Percentiles rank a stretch among this genome's conserved stretches.
Conservation (phyloP, 352 stramenopile species). For the Globisporangium yorkense region DNA sequence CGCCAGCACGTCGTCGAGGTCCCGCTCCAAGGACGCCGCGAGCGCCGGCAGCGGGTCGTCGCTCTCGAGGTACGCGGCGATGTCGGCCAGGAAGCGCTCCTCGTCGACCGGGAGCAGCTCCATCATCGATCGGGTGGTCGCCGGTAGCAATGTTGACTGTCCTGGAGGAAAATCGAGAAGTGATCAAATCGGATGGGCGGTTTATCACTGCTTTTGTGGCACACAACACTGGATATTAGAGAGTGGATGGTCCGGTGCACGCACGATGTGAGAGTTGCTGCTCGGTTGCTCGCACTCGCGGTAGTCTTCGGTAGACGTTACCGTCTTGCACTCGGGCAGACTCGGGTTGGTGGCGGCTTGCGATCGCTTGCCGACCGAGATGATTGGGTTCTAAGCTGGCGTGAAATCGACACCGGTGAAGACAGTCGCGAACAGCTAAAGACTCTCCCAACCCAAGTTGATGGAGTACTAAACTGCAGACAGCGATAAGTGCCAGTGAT, state of each 20-base stretch:
- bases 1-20: background rate
- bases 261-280: background rate
- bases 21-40: background rate
- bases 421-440: too few species aligned
- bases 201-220: background rate
- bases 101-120: background rate
- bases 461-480: too few species aligned
- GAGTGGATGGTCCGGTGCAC: background rate
- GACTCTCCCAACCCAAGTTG: too few species aligned
- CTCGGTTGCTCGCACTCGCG: background rate
- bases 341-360: background rate
- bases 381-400: too few species aligned
- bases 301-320: background rate
- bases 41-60: background rate
- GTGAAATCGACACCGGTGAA: too few species aligned
- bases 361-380: background rate
- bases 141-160: background rate
- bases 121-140: background rate
- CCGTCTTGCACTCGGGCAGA: too few species aligned
- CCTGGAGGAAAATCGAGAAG: background rate
- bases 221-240: background rate
- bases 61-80: background rate
- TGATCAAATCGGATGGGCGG: background rate
- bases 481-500: too few species aligned
- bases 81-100: background rate